These are phyloP conservation scores for Onygena corvina DNA, from an alignment of 2,329 filamentous ascomycete species.

Conservation along the genomic window DNA sequence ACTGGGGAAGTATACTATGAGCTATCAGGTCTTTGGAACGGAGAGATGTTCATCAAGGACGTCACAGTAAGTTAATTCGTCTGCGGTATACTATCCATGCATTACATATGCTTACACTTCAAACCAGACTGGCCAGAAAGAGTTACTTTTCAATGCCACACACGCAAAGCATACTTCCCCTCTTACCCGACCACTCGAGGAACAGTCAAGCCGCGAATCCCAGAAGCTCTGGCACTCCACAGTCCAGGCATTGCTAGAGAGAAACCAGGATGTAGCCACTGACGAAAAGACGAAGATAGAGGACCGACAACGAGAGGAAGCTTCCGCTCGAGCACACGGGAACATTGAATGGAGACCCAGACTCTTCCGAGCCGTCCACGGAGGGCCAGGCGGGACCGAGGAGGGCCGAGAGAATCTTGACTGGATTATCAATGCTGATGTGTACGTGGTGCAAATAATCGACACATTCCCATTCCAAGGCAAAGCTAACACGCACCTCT, in stretches of 20 bases:
- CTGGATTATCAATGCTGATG: conserved; percentile 28
- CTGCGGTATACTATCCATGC: not conserved
- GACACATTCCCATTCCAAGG: not conserved
- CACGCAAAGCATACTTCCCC: conserved; percentile 66
- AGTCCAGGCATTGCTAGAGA: conserved; percentile 65
- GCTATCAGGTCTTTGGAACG: conserved; percentile 82
- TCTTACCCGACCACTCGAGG: conserved; percentile 60
- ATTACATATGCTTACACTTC: not conserved
- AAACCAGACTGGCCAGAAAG: conserved; percentile 68
- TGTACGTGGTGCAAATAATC: conserved; percentile 45
- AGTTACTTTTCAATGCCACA: conserved; percentile 77
- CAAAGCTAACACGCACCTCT: not conserved
- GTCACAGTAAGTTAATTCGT: conserved; percentile 46
- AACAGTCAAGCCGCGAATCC: conserved; percentile 84
- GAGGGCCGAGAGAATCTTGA: conserved; percentile 33
- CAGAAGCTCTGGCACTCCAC: conserved; percentile 78
- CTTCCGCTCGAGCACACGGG: conserved; percentile 63
- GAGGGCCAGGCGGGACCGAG: conserved; percentile 57
- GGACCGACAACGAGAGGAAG: conserved; percentile 80
- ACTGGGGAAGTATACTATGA: conserved; percentile 84
- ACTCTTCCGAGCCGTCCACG: conserved; percentile 65
- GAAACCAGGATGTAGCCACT: conserved; percentile 79
- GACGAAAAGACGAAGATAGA: conserved; percentile 96
- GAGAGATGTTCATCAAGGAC: conserved; percentile 87
- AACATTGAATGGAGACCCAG: conserved; percentile 78